Percentiles rank a stretch among this genome's conserved stretches.
phyloP scores from a whole-genome alignment of 768 basidiomycete species.

The Leucocoprinus birnbaumii region DNA sequence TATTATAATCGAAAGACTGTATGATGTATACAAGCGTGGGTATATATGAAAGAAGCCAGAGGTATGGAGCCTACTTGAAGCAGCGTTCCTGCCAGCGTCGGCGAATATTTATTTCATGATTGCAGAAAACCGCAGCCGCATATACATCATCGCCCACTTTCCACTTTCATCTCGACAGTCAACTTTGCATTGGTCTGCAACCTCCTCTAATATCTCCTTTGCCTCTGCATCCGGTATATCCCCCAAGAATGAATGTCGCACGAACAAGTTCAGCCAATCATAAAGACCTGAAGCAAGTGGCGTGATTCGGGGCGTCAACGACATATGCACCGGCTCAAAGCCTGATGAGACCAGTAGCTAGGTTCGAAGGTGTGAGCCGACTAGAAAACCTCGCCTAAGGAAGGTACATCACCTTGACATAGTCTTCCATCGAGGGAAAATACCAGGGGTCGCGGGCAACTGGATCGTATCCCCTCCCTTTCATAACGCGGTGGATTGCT shows the following conservation, averaged over 20 bases:
- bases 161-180: conserved; percentile 59
- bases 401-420: conserved; percentile 43
- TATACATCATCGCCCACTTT: conserved; percentile 73
- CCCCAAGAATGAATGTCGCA: conserved; percentile 54
- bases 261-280: conserved; percentile 73
- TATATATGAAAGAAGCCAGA: too few species aligned
- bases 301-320: conserved; percentile 53
- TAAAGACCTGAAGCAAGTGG: conserved; percentile 47
- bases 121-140: conserved; percentile 63
- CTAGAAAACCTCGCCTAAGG: conserved; percentile 9
- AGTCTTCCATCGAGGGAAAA: conserved; percentile 73
- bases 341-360: conserved; percentile 56
- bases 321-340: conserved; percentile 54
- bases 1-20: too few species aligned
- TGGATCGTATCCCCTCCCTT: conserved; percentile 55
- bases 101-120: conserved; percentile 27
- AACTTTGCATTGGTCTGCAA: conserved; percentile 49
- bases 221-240: conserved; percentile 52
- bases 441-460: conserved; percentile 74
- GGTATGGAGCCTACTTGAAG: too few species aligned
- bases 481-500: conserved; percentile 52
- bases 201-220: conserved; percentile 57
- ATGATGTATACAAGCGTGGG: too few species aligned
- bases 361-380: background rate
- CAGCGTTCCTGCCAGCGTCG: too few species aligned